Base-by-base conservation (phyloP, 805 yeast species). In the Candida nitratophila region DNA sequence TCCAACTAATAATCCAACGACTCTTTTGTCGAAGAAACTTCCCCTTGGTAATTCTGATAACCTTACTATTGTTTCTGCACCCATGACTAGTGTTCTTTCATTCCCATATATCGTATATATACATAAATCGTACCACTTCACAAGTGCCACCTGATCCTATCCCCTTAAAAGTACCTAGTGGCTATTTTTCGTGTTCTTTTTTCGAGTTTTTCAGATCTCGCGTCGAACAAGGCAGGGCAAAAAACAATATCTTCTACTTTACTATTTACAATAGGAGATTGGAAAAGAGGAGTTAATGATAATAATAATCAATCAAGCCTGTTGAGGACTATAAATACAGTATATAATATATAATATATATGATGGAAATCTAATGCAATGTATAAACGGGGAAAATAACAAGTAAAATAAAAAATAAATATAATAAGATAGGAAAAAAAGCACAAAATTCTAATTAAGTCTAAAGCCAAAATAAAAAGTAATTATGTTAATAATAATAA, bases 261-360 rank as follows among this genome's bases (percentile, higher is more conserved):
- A n/a, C n/a, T n/a, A n/a, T n/a, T n/a, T n/a, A n/a, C n/a, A n/a
- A n/a, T n/a, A n/a, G n/a, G n/a, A n/a, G n/a, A n/a, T n/a, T n/a
- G n/a, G n/a, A n/a, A n/a, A n/a, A n/a, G n/a, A n/a, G n/a, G n/a
- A n/a, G n/a, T n/a, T n/a, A n/a, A n/a, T n/a, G n/a, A n/a, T 24
- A 24, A 24, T 24, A 39, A 30, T 39, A 39, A 30, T 31, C 41
- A 30, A 39, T 31, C 30, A 31, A 39, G 41, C 41, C 41, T 39
- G 41, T 39, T 39, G 41, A 39, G 41, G 41, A 39, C 41, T 20
- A 27, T 12, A 38, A 27, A 29, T 27, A 39, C 26, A 21, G 26
- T 31, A 32, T 26, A 39, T 6, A 30, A 31, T 39, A 39, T 39
- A 39, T 31, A 32, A 39, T 35, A 35, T 19, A 37, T 17, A 26